Percentiles rank a stretch among this genome's conserved stretches.
phyloP scores from a whole-genome alignment of 352 stramenopile species.

The Phytopythium ostracodes region DNA sequence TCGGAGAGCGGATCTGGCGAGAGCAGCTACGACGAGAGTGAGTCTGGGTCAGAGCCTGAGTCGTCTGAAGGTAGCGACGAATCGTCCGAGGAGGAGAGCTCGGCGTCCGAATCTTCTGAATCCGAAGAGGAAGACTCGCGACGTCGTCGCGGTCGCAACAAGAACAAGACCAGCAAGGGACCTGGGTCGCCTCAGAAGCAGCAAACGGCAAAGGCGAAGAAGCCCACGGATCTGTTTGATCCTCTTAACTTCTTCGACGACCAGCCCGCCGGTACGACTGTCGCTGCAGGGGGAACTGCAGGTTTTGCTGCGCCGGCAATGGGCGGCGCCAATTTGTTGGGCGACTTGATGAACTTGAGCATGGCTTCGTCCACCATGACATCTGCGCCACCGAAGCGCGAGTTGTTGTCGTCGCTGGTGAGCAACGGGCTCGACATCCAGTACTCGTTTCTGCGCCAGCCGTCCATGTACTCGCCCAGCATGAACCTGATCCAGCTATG shows the following conservation, averaged over 20 bases:
- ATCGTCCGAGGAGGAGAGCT: conserved; percentile 29
- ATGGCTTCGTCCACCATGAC: conserved; percentile 31
- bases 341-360: conserved; percentile 61
- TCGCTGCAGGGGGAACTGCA: background rate
- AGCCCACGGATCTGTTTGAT: conserved; percentile 37
- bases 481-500: conserved; percentile 78
- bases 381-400: conserved; percentile 26
- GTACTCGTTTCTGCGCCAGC: conserved; percentile 61
- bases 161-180: conserved; percentile 28
- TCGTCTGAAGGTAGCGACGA: conserved; percentile 29
- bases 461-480: conserved; percentile 47
- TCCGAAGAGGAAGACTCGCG: conserved; percentile 47
- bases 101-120: conserved; percentile 33
- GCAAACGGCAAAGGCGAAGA: conserved; percentile 22
- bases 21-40: conserved; percentile 25
- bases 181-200: conserved; percentile 33
- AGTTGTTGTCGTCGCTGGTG: conserved; percentile 46
- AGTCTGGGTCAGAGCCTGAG: conserved; percentile 23
- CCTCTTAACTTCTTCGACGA: conserved; percentile 44
- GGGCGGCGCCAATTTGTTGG: conserved; percentile 28
- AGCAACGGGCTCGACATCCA: conserved; percentile 63
- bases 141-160: conserved; percentile 21
- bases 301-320: conserved; percentile 10
- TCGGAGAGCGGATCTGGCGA: conserved; percentile 35
- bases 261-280: conserved; percentile 6